phyloP scores from a whole-genome alignment of 2,329 filamentous ascomycete species.

The Alternaria brassicicola region DNA sequence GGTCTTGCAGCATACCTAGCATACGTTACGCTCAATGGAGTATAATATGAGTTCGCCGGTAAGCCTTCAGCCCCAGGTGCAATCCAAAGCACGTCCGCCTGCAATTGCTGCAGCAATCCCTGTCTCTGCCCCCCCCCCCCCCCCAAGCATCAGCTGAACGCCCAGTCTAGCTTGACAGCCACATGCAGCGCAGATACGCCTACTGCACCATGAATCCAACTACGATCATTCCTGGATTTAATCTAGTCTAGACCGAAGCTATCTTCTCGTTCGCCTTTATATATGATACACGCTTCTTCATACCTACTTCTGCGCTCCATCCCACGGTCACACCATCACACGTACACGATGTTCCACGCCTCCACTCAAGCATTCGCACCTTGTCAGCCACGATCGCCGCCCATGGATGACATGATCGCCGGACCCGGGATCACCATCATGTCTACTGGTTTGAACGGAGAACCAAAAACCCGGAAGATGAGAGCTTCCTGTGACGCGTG shows the following conservation, averaged over 20 bases:
- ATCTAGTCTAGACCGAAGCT: conserved; percentile 24
- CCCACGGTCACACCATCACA: conserved; percentile 16
- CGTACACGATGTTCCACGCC: conserved; percentile 40
- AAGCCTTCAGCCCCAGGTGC: conserved; percentile 41
- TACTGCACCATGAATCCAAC: conserved; percentile 26
- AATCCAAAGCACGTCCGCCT: conserved; percentile 35
- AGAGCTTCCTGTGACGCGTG: conserved; percentile 48
- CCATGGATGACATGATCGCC: conserved; percentile 32
- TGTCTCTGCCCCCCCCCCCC: conserved; percentile 33
- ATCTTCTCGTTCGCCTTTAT: conserved; percentile 26
- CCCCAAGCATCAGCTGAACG: conserved; percentile 42
- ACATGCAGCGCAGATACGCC: conserved; percentile 33
- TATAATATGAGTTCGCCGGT: conserved; percentile 32
- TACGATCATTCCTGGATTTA: conserved; percentile 28
- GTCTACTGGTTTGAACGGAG: conserved; percentile 29
- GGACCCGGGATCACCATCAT: conserved; percentile 27
- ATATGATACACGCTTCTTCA: conserved; percentile 40
- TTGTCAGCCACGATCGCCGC: conserved; percentile 31
- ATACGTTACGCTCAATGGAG: conserved; percentile 32
- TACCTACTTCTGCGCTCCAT: conserved; percentile 20
- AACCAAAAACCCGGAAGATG: conserved; percentile 45
- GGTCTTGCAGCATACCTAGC: conserved; percentile 28
- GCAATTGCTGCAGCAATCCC: conserved; percentile 38
- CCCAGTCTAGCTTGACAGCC: conserved; percentile 27
- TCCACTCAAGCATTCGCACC: conserved; percentile 33